Evolutionary conservation across 495 filamentous ascomycete species (phyloP).

Genomic region (Thermothielavioides terrestris): DNA sequence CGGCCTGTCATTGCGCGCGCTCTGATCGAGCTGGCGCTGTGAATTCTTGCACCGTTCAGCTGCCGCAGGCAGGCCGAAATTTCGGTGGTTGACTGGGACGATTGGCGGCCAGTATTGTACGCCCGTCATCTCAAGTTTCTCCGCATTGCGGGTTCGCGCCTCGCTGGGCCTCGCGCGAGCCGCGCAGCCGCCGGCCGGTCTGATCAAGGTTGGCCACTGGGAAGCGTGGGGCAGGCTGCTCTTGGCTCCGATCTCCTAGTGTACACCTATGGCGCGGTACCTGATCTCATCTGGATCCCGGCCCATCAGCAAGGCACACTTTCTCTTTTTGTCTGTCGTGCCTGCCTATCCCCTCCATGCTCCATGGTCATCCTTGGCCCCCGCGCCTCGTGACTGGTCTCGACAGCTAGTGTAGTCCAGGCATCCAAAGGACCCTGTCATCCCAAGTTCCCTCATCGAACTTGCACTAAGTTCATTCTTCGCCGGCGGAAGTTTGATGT

Average conservation of each 20-base stretch:
- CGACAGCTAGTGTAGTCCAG: no score
- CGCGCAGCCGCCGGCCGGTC: not conserved
- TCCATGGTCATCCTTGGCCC: no score
- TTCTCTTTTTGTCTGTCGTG: not conserved
- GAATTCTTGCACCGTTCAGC: no score
- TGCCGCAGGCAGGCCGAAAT: not conserved
- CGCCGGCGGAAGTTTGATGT: not conserved
- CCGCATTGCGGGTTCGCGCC: not conserved
- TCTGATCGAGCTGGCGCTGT: constrained; percentile 11
- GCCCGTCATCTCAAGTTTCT: not conserved
- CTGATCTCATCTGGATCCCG: constrained; percentile 4
- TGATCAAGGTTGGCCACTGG: not conserved
- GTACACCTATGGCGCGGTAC: not conserved
- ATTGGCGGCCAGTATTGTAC: not conserved
- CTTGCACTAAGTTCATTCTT: no score
- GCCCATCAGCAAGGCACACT: constrained; percentile 9
- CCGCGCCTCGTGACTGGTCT: no score
- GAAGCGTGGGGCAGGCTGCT: not conserved
- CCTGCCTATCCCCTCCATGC: not conserved
- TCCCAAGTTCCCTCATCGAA: not conserved
- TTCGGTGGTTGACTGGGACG: not conserved
- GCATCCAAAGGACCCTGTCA: not conserved
- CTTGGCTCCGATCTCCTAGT: not conserved
- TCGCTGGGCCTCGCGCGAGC: constrained; percentile 2
- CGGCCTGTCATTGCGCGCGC: not conserved